These are phyloP conservation scores for Saccharomyces jurei DNA, from an alignment of 805 yeast genomes.

Conservation along the genomic window DNA sequence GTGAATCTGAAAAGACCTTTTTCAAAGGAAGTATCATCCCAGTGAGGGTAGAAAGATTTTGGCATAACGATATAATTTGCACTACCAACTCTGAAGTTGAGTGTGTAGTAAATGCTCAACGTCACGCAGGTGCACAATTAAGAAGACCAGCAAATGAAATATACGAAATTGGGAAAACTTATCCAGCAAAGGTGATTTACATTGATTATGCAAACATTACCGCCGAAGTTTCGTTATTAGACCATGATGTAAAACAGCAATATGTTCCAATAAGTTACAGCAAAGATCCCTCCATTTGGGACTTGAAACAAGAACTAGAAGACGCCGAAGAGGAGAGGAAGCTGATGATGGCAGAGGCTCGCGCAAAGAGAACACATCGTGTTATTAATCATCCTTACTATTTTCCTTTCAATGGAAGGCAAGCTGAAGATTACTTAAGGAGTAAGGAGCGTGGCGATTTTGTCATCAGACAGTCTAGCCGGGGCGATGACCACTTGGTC, in stretches of 20 bases:
- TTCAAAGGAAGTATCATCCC: constrained; percentile 66
- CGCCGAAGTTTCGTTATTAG: constrained; percentile 65
- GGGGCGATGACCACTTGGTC: constrained; percentile 80
- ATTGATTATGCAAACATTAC: constrained; percentile 69
- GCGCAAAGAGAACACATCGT: constrained; percentile 57
- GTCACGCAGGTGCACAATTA: constrained; percentile 37
- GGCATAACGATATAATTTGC: constrained; percentile 35
- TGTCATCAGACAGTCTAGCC: constrained; percentile 90
- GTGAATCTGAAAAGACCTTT: constrained; percentile 68
- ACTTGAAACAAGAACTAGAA: constrained; percentile 60
- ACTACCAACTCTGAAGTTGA: constrained; percentile 56
- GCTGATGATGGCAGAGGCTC: constrained; percentile 49
- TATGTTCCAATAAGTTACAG: constrained; percentile 32
- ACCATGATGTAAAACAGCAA: constrained; percentile 51
- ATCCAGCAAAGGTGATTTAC: constrained; percentile 68
- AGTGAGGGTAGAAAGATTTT: constrained; percentile 52
- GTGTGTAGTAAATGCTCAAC: constrained; percentile 45
- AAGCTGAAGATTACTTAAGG: constrained; percentile 90
- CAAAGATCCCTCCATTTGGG: constrained; percentile 69
- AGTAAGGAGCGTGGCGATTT: constrained; percentile 84
- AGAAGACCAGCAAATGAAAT: constrained; percentile 40
- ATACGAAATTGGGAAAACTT: constrained; percentile 64
- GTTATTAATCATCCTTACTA: constrained; percentile 88
- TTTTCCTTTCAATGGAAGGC: constrained; percentile 70
- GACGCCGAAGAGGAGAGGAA: constrained; percentile 51